phyloP scores from a whole-genome alignment of 495 filamentous ascomycete genomes.

The Penicillium fimorum region DNA sequence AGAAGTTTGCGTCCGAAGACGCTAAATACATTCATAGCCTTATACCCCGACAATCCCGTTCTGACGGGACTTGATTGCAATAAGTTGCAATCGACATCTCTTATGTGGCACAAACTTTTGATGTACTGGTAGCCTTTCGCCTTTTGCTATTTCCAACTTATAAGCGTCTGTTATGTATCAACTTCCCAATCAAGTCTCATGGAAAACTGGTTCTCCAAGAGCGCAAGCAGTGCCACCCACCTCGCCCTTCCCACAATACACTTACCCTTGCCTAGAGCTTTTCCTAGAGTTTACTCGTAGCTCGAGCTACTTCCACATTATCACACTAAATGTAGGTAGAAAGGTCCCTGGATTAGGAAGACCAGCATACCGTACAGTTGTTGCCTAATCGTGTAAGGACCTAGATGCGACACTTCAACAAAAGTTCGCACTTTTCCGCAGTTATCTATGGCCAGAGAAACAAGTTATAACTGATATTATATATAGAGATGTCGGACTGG shows the following conservation, averaged over 20 bases:
- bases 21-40: not conserved
- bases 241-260: too few species aligned
- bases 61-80: not conserved
- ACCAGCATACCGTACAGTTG: not conserved
- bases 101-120: not conserved
- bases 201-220: too few species aligned
- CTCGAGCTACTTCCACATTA: too few species aligned
- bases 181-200: too few species aligned
- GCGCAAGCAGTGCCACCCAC: too few species aligned
- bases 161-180: too few species aligned
- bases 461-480: not conserved
- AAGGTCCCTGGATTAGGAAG: too few species aligned
- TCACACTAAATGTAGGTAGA: too few species aligned
- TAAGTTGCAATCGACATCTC: not conserved
- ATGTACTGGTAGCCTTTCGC: not conserved
- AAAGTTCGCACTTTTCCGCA: not conserved
- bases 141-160: not conserved
- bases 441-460: not conserved
- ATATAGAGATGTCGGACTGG: not conserved
- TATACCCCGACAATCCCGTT: not conserved
- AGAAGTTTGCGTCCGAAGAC: not conserved
- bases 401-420: not conserved
- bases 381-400: not conserved
- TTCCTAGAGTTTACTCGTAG: too few species aligned
- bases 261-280: too few species aligned